phyloP scores from a whole-genome alignment of 2,329 filamentous ascomycete genomes.

The Calonectria crousiana region DNA sequence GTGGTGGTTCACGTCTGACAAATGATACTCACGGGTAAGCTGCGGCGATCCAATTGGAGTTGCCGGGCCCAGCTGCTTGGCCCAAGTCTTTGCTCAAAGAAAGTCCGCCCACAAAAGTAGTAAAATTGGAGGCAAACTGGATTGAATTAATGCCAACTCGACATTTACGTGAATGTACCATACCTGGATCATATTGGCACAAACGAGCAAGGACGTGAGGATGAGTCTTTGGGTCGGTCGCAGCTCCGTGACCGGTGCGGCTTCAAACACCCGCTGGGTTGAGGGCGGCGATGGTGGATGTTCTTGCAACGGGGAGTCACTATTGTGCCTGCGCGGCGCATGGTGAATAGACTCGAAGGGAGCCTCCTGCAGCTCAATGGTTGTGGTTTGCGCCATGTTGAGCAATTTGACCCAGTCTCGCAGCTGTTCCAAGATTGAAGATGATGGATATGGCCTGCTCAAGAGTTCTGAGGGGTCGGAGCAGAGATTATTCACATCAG shows the following conservation, averaged over 20 bases:
- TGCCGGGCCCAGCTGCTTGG: conserved; percentile 40
- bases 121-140: conserved; percentile 22
- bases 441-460: not conserved
- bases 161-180: not conserved
- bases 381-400: conserved; percentile 14
- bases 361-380: conserved; percentile 16
- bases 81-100: conserved; percentile 18
- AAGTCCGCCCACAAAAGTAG: conserved; percentile 15
- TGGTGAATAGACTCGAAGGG: not conserved
- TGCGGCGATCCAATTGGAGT: conserved; percentile 55
- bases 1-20: too few relatives aligned
- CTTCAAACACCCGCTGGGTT: conserved; percentile 14
- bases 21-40: conserved; percentile 48
- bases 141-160: not conserved
- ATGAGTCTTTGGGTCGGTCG: not conserved
- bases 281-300: not conserved
- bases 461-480: not conserved
- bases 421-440: not conserved
- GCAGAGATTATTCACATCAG: not conserved
- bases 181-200: conserved; percentile 22
- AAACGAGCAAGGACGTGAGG: conserved; percentile 16
- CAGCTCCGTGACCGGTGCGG: not conserved
- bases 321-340: not conserved
- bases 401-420: too few relatives aligned
- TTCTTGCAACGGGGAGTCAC: not conserved